Evolutionary conservation across 176 grass and related monocot species (phyloP), one percentile per base, ranked within the genome.

Genomic region (Pontederia crassipes): DNA sequence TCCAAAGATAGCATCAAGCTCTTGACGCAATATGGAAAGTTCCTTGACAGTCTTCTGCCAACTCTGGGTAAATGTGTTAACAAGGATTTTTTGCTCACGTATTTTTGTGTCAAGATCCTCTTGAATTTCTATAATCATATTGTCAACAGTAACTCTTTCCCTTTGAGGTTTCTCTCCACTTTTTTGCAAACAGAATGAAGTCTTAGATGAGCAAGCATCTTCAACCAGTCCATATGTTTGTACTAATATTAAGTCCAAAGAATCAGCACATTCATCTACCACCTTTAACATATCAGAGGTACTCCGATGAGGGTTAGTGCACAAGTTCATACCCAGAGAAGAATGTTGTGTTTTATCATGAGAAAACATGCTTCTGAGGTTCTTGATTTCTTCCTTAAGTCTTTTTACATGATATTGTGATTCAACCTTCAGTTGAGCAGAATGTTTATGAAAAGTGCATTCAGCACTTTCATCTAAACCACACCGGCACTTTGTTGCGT

Each of bases 1-100:
- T 40, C 60, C 58, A 2, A 74, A 81, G 75, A 89, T 74, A 49
- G 49, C n/a, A 57, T 74, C 47, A 79, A 89, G 86, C 45, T 89
- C 78, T 28, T 79, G 75, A 10, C 79, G 78, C 57, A 89, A 45
- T 17, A 16, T 56, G 63, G 60, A 67, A 60, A 89, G 45, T 49
- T 82, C 81, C 53, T 89, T 63, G 24, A 76, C 49, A 60, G 55
- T 76, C 49, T 28, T 82, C 20, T 79, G 72, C 55, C 75, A 62
- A 0, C 54, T 77, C n/a, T 76, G 69, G 11, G 29, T 54, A 28
- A 70, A 76, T 54, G 51, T 76, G 45, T 70, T 27, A 29, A 14
- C 32, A 6, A 66, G 17, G 74, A 68, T 73, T 65, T 20, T 66
- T 59, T 50, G 45, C 32, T 64, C 18, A 54, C 9, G 17, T 56